Evolutionary conservation across 495 filamentous ascomycete species (phyloP).

Genomic region (Symbiotaphrina buchneri): DNA sequence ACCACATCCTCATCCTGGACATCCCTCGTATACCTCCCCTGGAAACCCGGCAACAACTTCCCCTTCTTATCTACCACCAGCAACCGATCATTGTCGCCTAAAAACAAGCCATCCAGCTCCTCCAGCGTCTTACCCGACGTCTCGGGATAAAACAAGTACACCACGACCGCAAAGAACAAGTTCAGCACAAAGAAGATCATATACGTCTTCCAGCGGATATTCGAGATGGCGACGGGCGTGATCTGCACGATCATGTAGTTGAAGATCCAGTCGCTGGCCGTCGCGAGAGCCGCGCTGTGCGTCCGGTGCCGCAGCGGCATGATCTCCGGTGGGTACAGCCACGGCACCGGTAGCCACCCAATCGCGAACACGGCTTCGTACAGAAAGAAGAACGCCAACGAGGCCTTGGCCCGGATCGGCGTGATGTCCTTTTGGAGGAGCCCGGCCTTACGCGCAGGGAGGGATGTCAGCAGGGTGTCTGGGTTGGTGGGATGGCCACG

Average conservation of each 20-base stretch:
- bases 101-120: constrained; percentile 55
- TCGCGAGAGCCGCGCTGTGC: constrained; percentile 45
- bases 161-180: constrained; percentile 44
- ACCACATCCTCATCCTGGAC: too few relatives aligned
- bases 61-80: too few relatives aligned
- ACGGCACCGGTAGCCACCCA: constrained; percentile 40
- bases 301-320: constrained; percentile 50
- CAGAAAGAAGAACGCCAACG: constrained; percentile 18
- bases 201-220: constrained; percentile 53
- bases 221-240: constrained; percentile 49
- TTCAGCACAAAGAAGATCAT: constrained; percentile 59
- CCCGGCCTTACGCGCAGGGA: constrained; percentile 15
- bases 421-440: constrained; percentile 11
- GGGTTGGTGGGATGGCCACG: too few relatives aligned
- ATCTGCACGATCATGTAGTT: constrained; percentile 67
- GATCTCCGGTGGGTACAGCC: constrained; percentile 60
- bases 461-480: too few relatives aligned
- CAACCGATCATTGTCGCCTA: constrained; percentile 17
- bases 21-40: too few relatives aligned
- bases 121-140: constrained; percentile 62
- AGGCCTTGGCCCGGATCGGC: constrained; percentile 10
- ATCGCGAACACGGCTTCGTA: constrained; percentile 26
- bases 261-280: constrained; percentile 55
- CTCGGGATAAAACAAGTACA: constrained; percentile 65
- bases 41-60: too few relatives aligned